phyloP scores from a whole-genome alignment of 371 early-diverging fungal species.

The Rhizopus microsporus region DNA sequence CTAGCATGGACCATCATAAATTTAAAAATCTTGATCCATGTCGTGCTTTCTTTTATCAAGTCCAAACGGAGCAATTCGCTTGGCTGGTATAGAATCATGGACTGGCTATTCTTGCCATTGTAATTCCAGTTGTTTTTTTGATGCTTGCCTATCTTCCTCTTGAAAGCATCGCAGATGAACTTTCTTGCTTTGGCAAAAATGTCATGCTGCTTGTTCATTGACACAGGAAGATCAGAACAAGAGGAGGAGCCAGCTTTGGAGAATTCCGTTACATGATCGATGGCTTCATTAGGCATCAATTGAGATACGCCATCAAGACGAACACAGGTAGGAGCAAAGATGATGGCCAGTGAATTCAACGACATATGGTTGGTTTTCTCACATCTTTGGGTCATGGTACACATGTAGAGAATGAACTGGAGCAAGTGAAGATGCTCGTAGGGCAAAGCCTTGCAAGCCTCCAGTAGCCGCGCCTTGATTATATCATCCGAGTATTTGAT shows the following conservation, averaged over 20 bases:
- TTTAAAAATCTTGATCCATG: slow-evolving; percentile 30
- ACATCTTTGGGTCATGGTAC: slow-evolving; percentile 19
- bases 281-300: slow-evolving; percentile 5
- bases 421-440: slow-evolving; percentile 30
- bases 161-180: not conserved
- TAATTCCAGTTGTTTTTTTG: not conserved
- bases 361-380: slow-evolving; percentile 36
- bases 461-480: slow-evolving; percentile 14
- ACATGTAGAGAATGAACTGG: slow-evolving; percentile 19
- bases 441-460: slow-evolving; percentile 16
- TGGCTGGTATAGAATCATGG: slow-evolving; percentile 12
- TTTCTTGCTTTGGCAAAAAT: slow-evolving; percentile 15
- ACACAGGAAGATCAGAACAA: slow-evolving; percentile 6
- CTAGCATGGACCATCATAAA: slow-evolving; percentile 25
- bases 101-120: not conserved
- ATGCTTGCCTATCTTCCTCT: not conserved
- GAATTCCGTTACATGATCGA: no score
- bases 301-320: slow-evolving; percentile 27
- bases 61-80: slow-evolving; percentile 30
- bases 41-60: slow-evolving; percentile 26
- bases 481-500: slow-evolving; percentile 12
- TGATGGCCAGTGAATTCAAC: slow-evolving; percentile 31
- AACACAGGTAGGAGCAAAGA: slow-evolving; percentile 41
- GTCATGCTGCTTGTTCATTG: slow-evolving; percentile 7
- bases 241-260: slow-evolving; percentile 3